Conservation (phyloP, 208 protist species). For the Phytomonas sp. region DNA sequence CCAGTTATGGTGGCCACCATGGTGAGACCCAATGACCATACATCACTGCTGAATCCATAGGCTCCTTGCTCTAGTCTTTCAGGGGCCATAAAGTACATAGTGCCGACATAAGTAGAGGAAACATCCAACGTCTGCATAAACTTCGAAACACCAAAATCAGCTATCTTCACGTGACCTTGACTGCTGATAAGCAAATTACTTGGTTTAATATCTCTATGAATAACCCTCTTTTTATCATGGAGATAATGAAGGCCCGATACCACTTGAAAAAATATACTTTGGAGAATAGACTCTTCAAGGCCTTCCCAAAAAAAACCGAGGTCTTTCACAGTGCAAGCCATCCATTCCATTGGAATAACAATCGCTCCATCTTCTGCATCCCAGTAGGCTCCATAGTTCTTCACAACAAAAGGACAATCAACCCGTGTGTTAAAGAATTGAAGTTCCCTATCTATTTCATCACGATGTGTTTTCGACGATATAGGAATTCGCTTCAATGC, state of each 20-base stretch:
- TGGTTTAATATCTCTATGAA: constrained; percentile 96
- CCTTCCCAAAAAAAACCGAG: constrained; percentile 73
- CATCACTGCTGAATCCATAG: constrained; percentile 90
- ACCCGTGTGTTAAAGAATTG: constrained; percentile 71
- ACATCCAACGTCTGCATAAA: constrained; percentile 82
- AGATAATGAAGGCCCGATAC: constrained; percentile 78
- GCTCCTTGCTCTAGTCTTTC: constrained; percentile 84
- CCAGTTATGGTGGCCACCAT: constrained; percentile 77
- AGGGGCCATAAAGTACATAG: constrained; percentile 92
- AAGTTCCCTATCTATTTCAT: constrained; percentile 81
- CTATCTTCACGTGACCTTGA: constrained; percentile 84
- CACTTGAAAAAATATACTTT: constrained; percentile 81
- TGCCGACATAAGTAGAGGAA: constrained; percentile 89
- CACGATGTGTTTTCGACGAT: constrained; percentile 75
- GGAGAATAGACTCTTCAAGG: constrained; percentile 70
- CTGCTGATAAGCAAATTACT: constrained; percentile 95
- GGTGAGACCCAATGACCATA: constrained; percentile 90
- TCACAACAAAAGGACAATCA: constrained; percentile 80
- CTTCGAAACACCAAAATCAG: constrained; percentile 92
- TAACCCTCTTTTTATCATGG: constrained; percentile 78
- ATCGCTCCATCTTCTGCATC: constrained; percentile 74
- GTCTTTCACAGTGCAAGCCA: constrained; percentile 83
- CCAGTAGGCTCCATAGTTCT: constrained; percentile 85
- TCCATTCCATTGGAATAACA: constrained; percentile 89
- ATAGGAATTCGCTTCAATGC: constrained; percentile 85